A percentile compares a stretch with the other conserved stretches of the same genome.
Evolutionary conservation across 768 basidiomycete genomes (phyloP).

Genomic region (Tylopilus sp.): DNA sequence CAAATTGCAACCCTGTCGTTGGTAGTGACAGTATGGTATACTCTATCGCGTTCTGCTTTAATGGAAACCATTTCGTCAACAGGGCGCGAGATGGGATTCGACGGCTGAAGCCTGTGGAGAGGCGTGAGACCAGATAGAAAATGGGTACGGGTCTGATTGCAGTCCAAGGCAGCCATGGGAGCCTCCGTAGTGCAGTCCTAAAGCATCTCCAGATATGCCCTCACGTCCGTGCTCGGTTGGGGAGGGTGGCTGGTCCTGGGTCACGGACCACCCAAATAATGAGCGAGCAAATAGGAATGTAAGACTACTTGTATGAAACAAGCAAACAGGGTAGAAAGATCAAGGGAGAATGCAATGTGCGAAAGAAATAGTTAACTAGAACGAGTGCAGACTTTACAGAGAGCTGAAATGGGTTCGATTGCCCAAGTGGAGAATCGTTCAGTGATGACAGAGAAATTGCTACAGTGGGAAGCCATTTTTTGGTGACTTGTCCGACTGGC

Average conservation of each 20-base stretch:
- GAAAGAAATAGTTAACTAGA: slow-evolving; percentile 64
- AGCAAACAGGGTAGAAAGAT: slow-evolving; percentile 53
- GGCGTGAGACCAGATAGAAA: no score
- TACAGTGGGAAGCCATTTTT: slow-evolving; percentile 53
- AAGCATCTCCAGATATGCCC: slow-evolving; percentile 36
- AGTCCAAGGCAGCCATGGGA: slow-evolving; percentile 45
- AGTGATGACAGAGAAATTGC: slow-evolving; percentile 36
- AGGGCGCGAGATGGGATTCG: no score
- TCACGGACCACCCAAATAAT: slow-evolving; percentile 70
- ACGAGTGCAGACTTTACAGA: no score
- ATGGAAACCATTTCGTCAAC: no score
- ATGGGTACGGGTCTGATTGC: no score
- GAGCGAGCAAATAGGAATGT: slow-evolving; percentile 72
- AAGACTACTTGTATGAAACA: slow-evolving; percentile 59
- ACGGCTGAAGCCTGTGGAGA: no score
- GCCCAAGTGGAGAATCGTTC: slow-evolving; percentile 9
- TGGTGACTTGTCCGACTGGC: slow-evolving; percentile 36
- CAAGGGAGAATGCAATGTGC: slow-evolving; percentile 44
- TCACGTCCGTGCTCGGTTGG: slow-evolving; percentile 27
- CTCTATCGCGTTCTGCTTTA: no score
- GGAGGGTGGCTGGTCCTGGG: slow-evolving; percentile 56
- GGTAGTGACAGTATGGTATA: no score
- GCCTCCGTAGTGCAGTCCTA: slow-evolving; percentile 61
- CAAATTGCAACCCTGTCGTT: no score
- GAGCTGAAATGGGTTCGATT: no score